Evolutionary conservation across 441 rosid genomes (phyloP), one percentile per base, ranked within the genome.

Genomic region (Populus trichocarpa): DNA sequence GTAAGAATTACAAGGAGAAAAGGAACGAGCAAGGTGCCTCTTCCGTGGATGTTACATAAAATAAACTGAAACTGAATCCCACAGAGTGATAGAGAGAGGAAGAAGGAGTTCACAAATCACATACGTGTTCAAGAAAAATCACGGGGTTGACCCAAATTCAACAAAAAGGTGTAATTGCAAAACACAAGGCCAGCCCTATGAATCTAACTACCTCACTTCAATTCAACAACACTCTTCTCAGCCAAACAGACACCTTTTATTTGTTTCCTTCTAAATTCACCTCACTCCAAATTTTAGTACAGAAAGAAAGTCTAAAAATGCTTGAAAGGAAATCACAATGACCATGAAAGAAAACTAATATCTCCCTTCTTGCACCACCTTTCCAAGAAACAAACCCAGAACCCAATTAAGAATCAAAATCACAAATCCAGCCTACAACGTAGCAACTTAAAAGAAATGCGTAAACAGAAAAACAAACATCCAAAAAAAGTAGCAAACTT

Each of bases 381-480:
- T 81, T 75, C 68, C 25, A 53, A 72, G 73, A 30, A 33, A 83
- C 67, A 82, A 77, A 76, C 32, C 75, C 78, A 67, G 64, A 40
- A 30, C 32, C 25, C 61, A 16, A 78, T 72, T 42, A 79, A 65
- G 25, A 71, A 75, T 74, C 74, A 77, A 59, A 67, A 23, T 63
- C 12, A 73, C 33, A 71, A 86, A 77, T 73, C 76, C 68, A 78
- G 18, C 59, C 80, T 76, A 18, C 33, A 78, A 50, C n/a, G 61
- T 18, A 71, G 71, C 25, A 70, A 25, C 67, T 40, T 69, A 74
- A 68, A 68, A 42, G 32, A 75, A 23, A 33, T 25, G 16, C 71
- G 2, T 61, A 16, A 6, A 79, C 32, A 4, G 32, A 30, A 4
- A 30, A 30, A 30, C 32, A 32, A 73, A 67, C 64, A 65, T 18